Conservation (phyloP, 441 rosid genomes). For the Hypseocharis bilobata region DNA sequence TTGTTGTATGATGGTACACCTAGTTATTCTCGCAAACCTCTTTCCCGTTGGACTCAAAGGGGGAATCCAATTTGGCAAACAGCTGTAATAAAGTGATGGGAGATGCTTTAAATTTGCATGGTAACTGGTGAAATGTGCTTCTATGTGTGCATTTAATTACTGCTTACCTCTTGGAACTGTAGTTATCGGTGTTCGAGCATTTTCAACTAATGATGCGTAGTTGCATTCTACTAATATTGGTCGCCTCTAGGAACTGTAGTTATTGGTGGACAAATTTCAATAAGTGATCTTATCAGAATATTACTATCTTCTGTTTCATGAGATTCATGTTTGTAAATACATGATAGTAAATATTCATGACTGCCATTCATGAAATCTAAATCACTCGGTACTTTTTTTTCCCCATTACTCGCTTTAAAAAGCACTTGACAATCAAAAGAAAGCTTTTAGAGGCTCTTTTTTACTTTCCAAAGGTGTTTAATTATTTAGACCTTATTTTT, state of each 20-base stretch:
- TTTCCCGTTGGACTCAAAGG: neutral
- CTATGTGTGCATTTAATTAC: neutral
- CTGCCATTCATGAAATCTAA: neutral
- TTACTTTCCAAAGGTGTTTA: no score
- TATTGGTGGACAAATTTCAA: neutral
- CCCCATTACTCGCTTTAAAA: no score
- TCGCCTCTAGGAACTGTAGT: neutral
- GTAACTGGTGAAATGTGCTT: neutral
- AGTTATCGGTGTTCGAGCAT: neutral
- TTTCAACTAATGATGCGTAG: no score
- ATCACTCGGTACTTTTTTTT: no score
- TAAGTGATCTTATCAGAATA: neutral
- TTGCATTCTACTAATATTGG: no score
- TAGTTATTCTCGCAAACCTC: neutral
- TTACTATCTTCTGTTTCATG: neutral
- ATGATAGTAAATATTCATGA: neutral
- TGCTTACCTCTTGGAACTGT: neutral
- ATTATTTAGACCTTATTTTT: no score
- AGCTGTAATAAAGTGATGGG: neutral
- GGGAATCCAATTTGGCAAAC: neutral
- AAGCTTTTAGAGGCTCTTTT: no score
- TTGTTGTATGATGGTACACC: neutral
- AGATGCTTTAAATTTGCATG: neutral
- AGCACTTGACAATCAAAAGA: no score
- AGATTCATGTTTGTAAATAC: neutral